Percentiles rank a stretch among this genome's conserved stretches.
phyloP scores from a whole-genome alignment of 495 filamentous ascomycete genomes.

The Aspergillus saccharolyticus region DNA sequence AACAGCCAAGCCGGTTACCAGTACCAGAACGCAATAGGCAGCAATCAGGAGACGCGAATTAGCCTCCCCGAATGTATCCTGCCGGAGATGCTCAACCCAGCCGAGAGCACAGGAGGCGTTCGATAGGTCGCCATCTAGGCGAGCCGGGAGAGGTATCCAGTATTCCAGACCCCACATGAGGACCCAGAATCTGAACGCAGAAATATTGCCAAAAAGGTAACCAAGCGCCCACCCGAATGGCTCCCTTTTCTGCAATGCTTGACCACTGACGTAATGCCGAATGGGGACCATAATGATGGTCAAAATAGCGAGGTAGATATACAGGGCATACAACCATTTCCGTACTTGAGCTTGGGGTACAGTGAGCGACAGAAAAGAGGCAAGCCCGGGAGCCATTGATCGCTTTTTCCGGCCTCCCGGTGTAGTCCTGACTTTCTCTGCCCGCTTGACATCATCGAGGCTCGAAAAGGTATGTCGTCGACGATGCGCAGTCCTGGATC shows the following conservation, averaged over 20 bases:
- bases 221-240: slow-evolving; percentile 89
- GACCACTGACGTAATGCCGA: slow-evolving; percentile 57
- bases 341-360: slow-evolving; percentile 66
- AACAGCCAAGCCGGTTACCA: slow-evolving; percentile 63
- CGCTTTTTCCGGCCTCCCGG: slow-evolving; percentile 64
- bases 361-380: slow-evolving; percentile 75
- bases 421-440: slow-evolving; percentile 45
- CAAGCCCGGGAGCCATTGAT: slow-evolving; percentile 58
- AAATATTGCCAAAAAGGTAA: slow-evolving; percentile 81
- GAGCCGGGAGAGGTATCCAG: slow-evolving; percentile 71
- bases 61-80: slow-evolving; percentile 60
- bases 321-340: slow-evolving; percentile 78
- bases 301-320: slow-evolving; percentile 64
- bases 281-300: slow-evolving; percentile 65
- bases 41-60: slow-evolving; percentile 76
- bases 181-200: slow-evolving; percentile 59
- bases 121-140: slow-evolving; percentile 29
- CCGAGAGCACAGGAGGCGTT: slow-evolving; percentile 42
- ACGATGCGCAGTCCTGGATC: slow-evolving; percentile 13
- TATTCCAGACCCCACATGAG: slow-evolving; percentile 58
- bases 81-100: slow-evolving; percentile 55
- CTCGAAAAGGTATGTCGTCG: slow-evolving; percentile 53
- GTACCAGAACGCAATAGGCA: slow-evolving; percentile 63
- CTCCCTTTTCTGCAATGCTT: slow-evolving; percentile 66
- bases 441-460: slow-evolving; percentile 29